phyloP scores from a whole-genome alignment of 306 rosid genomes.

The Myrica gale region DNA sequence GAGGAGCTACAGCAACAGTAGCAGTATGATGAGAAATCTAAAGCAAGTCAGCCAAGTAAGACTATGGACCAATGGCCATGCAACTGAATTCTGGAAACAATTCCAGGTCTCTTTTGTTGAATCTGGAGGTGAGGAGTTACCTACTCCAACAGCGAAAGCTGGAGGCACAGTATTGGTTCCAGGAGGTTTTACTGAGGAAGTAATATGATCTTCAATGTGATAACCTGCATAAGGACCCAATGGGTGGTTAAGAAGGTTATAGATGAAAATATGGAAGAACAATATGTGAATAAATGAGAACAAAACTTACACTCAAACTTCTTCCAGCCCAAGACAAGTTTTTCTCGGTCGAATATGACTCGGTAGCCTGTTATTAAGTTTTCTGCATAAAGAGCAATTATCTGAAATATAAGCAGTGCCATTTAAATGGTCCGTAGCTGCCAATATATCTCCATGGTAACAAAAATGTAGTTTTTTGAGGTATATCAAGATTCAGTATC shows the following conservation, averaged over 20 bases:
- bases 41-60: conserved; percentile 37
- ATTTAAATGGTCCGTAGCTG: too few species aligned
- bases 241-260: conserved; percentile 12
- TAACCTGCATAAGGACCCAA: conserved; percentile 54
- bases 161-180: conserved; percentile 55
- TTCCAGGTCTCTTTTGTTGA: conserved; percentile 35
- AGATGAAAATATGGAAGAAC: conserved; percentile 18
- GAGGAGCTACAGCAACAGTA: conserved; percentile 28
- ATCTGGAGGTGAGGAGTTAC: conserved; percentile 46
- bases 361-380: conserved; percentile 91
- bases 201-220: conserved; percentile 54
- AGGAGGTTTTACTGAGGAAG: conserved; percentile 36
- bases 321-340: conserved; percentile 78
- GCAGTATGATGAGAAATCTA: conserved; percentile 32
- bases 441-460: background rate
- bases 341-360: conserved; percentile 85
- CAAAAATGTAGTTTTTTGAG: conserved; percentile 1
- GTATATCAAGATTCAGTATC: conserved; percentile 16
- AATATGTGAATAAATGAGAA: conserved; percentile 19
- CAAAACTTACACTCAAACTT: conserved; percentile 67
- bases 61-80: conserved; percentile 39
- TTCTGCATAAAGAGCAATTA: conserved; percentile 52
- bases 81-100: conserved; percentile 40
- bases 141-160: conserved; percentile 64
- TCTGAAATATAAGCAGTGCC: conserved; percentile 14